Evolutionary conservation across 345 rosid genomes (phyloP).

Genomic region (Conringia planisiliqua): DNA sequence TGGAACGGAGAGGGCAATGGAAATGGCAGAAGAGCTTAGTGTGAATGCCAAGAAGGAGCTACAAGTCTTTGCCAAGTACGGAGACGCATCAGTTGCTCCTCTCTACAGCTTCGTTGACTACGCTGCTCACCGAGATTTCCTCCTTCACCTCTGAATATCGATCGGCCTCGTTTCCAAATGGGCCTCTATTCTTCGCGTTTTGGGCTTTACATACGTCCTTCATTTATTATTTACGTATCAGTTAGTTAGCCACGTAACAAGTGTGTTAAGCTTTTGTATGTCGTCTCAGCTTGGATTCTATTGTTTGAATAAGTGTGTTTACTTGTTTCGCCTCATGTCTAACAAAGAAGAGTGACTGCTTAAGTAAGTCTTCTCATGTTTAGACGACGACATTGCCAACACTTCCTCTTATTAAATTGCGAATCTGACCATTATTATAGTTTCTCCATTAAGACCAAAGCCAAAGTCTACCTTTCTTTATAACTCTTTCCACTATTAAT

Average conservation of each 20-base stretch:
- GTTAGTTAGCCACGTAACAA: neutral
- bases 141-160: neutral
- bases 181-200: neutral
- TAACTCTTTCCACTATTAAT: neutral
- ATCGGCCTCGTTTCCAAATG: conserved; percentile 4
- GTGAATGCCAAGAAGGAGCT: conserved; percentile 62
- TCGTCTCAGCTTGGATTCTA: too few relatives aligned
- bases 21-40: conserved; percentile 66
- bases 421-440: neutral
- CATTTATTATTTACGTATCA: too few relatives aligned
- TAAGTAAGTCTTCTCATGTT: neutral
- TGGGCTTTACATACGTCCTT: neutral
- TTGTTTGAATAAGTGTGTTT: neutral
- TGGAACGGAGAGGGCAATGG: conserved; percentile 62
- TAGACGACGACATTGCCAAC: conserved; percentile 7
- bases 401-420: neutral
- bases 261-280: too few relatives aligned
- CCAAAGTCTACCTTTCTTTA: conserved; percentile 6
- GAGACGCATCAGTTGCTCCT: conserved; percentile 54
- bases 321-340: neutral
- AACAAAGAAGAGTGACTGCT: neutral
- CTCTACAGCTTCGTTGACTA: conserved; percentile 84
- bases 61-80: conserved; percentile 60
- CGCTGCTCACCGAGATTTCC: conserved; percentile 63
- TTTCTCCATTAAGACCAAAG: conserved; percentile 6